These are phyloP conservation scores for Echinochloa phyllopogon DNA, from an alignment of 176 grass and related monocot species.

Conservation along the genomic window DNA sequence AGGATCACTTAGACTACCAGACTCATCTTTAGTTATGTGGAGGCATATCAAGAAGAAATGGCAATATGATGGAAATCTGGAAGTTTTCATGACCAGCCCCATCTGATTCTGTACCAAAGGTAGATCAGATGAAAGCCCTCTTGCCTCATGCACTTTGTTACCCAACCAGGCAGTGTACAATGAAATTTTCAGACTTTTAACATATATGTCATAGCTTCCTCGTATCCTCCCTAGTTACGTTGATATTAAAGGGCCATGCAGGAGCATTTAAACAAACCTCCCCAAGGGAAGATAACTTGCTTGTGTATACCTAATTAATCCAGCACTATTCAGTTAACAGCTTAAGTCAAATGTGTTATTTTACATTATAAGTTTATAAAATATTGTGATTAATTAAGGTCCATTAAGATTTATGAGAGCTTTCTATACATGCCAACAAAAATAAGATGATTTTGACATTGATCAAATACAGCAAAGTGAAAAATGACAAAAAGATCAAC, in stretches of 20 bases:
- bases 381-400: background rate
- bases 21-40: background rate
- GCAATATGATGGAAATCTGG: background rate
- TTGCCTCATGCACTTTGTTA: background rate
- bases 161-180: background rate
- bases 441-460: slow-evolving; percentile 10
- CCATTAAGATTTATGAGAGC: background rate
- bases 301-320: background rate
- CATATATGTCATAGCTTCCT: background rate
- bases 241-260: background rate
- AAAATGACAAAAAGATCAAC: slow-evolving; percentile 6
- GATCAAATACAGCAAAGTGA: background rate
- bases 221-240: background rate
- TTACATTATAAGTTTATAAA: slow-evolving; percentile 17
- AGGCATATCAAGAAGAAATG: background rate
- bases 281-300: background rate
- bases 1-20: background rate
- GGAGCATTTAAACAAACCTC: background rate
- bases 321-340: background rate
- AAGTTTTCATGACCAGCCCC: background rate
- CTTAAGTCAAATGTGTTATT: slow-evolving; percentile 1
- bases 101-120: background rate
- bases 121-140: background rate
- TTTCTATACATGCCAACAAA: background rate
- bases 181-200: background rate